Conservation (phyloP, 2,329 filamentous ascomycete species). For the Fusarium redolens region DNA sequence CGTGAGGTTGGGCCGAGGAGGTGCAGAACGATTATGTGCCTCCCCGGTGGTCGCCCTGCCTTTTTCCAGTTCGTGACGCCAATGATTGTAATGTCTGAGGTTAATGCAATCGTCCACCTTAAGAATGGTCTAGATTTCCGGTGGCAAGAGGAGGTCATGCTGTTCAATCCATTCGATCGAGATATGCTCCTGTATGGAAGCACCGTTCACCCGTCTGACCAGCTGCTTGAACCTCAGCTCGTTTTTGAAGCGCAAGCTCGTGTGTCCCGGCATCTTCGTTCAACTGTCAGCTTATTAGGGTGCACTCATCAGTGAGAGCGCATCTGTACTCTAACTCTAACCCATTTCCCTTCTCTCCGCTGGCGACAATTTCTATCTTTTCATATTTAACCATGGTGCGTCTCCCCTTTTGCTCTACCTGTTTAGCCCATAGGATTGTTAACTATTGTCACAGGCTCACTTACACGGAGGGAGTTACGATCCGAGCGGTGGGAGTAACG, state of each 20-base stretch:
- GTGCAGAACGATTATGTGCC: slow-evolving; percentile 22
- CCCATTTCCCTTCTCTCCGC: too few species aligned
- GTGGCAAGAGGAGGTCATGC: slow-evolving; percentile 16
- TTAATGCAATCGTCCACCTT: neutral
- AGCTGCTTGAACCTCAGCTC: slow-evolving; percentile 24
- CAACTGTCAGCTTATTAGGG: too few species aligned
- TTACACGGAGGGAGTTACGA: too few species aligned
- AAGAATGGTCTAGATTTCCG: slow-evolving; percentile 14
- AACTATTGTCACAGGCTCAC: too few species aligned
- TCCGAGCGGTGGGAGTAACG: too few species aligned
- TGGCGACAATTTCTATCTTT: too few species aligned
- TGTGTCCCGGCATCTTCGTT: too few species aligned
- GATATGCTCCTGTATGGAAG: slow-evolving; percentile 3
- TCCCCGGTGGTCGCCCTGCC: neutral
- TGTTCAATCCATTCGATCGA: neutral
- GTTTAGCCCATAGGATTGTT: too few species aligned
- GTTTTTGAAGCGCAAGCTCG: neutral
- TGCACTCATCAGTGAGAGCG: too few species aligned
- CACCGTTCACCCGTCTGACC: neutral
- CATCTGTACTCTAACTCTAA: too few species aligned
- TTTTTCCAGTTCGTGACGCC: neutral
- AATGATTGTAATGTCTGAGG: neutral
- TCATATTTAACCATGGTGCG: too few species aligned
- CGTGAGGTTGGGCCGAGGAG: slow-evolving; percentile 31
- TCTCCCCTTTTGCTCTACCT: too few species aligned